Evolutionary conservation across 164 flowering plant genomes (phyloP), one percentile per base, ranked within the genome.

Genomic region (Vitis rotundifolia): DNA sequence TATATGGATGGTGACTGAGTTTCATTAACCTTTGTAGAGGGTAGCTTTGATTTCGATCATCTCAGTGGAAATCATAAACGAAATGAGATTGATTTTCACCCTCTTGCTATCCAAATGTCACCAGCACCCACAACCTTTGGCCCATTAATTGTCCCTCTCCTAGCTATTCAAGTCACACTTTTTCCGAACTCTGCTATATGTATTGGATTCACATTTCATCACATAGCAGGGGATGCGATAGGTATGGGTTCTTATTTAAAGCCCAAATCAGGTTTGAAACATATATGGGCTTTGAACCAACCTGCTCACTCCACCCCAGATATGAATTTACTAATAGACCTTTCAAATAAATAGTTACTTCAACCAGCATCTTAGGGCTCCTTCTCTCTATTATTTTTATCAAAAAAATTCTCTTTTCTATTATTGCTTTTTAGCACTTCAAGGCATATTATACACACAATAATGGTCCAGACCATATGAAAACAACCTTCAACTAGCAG

Each of bases 111-210:
- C 78, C 49, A 19, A 64, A 5, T 49, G 68, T 49, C 44, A 31
- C 37, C 48, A 1, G 18, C n/a, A 3, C 18, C 68, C 3, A 12
- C 8, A 18, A 50, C 58, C 75, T 8, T 4, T 51, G 3, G 15
- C 26, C 26, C 26, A 22, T 22, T 22, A 22, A 1, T 22, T 1
- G 26, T 22, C 26, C 44, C 8, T 31, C 0, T 52, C 0, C 3
- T 78, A 8, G 68, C 81, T 7, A 11, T 81, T 10, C 80, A 81
- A 52, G 71, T 78, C 15, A 76, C 84, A 0, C 15, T 76, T 9
- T 74, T 81, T 37, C 80, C 75, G 0, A 69, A 69, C 13, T 31
- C 8, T 11, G 84, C 79, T 0, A 56, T 81, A 10, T 64, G 55
- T 28, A 71, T 79, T 13, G 82, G 82, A 8, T 14, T 74, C 2